Conservation (phyloP, 768 basidiomycete species). For the Psilocybe cyanescens region DNA sequence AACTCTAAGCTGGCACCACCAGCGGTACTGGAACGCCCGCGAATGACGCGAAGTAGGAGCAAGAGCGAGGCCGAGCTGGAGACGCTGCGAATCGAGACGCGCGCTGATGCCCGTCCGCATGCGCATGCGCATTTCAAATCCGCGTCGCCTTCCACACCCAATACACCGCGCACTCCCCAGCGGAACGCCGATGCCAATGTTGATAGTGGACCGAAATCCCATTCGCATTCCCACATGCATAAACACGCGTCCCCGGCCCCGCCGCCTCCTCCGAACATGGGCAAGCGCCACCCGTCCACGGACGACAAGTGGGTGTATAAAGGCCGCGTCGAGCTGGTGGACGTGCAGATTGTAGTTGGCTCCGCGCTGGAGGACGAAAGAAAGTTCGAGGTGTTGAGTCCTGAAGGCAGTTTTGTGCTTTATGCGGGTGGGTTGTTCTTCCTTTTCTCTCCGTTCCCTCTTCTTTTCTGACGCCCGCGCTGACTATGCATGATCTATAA, state of each 20-base stretch:
- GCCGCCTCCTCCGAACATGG: constrained; percentile 32
- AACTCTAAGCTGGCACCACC: constrained; percentile 2
- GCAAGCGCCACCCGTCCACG: constrained; percentile 32
- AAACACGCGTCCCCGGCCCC: constrained; percentile 2
- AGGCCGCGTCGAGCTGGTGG: constrained; percentile 70
- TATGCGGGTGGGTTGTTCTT: constrained; percentile 57
- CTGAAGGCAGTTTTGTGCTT: constrained; percentile 75
- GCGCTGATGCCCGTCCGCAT: not conserved
- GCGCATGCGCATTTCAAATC: not conserved
- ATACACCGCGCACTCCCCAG: not conserved
- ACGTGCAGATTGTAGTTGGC: constrained; percentile 73
- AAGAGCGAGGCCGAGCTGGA: constrained; percentile 65
- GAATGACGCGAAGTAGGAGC: constrained; percentile 50
- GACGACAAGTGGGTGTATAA: constrained; percentile 79
- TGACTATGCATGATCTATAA: too few species aligned
- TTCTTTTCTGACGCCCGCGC: too few species aligned
- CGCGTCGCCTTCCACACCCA: not conserved
- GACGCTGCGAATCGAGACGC: constrained; percentile 11
- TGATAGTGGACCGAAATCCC: not conserved
- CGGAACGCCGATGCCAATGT: not conserved
- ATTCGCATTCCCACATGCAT: not conserved
- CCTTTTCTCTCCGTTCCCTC: not conserved
- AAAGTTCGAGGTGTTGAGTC: constrained; percentile 75
- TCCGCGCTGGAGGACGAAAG: constrained; percentile 55
- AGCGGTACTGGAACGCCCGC: constrained; percentile 23